phyloP scores from a whole-genome alignment of 1,284 basidiomycete species.

The Apiotrichum mycotoxinovorans region DNA sequence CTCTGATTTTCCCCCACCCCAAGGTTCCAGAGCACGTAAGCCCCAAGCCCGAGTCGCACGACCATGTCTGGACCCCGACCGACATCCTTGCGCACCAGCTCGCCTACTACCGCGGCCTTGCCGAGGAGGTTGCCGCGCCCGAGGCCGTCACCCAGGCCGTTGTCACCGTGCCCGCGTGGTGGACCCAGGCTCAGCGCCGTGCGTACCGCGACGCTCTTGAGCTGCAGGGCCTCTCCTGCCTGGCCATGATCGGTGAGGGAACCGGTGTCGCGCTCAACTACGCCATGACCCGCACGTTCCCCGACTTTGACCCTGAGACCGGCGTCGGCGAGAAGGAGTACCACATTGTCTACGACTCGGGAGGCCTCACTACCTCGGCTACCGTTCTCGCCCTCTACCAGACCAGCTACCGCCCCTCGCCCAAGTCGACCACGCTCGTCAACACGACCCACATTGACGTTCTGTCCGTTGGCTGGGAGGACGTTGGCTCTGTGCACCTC shows the following conservation, averaged over 20 bases:
- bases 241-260: conserved; percentile 87
- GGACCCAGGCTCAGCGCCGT: conserved; percentile 80
- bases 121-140: conserved; percentile 59
- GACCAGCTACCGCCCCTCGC: conserved; percentile 47
- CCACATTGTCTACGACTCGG: conserved; percentile 92
- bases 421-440: conserved; percentile 51
- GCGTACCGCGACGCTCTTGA: conserved; percentile 86
- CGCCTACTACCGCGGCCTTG: conserved; percentile 81
- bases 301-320: conserved; percentile 43
- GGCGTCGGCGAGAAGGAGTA: conserved; percentile 61
- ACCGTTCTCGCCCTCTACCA: conserved; percentile 78
- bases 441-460: conserved; percentile 73
- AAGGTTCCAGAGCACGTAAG: conserved; percentile 63
- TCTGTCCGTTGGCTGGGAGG: conserved; percentile 73
- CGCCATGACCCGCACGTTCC: conserved; percentile 89
- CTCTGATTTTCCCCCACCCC: conserved; percentile 62
- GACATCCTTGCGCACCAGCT: conserved; percentile 95
- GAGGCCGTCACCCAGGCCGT: conserved; percentile 77
- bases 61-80: conserved; percentile 66
- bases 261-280: conserved; percentile 91
- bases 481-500: conserved; percentile 74
- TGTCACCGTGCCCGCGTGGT: conserved; percentile 82
- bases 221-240: conserved; percentile 76
- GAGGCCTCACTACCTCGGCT: conserved; percentile 80
- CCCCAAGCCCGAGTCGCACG: conserved; percentile 56